Evolutionary conservation across 108 stramenopile species (phyloP).

Genomic region (Seminavis robusta): DNA sequence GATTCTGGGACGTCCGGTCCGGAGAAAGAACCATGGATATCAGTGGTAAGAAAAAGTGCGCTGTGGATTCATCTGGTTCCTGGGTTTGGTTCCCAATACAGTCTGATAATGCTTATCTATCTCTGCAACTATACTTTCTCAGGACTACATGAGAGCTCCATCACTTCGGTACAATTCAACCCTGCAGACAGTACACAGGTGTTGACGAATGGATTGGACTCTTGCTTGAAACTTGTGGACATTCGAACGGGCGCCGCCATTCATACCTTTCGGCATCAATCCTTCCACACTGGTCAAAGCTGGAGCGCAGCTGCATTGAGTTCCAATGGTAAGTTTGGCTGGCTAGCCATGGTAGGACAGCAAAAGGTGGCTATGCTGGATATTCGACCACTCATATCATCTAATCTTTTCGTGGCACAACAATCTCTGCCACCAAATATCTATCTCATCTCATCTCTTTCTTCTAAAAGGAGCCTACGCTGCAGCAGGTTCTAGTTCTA

Average conservation of each 20-base stretch:
- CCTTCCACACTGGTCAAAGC: slow-evolving; percentile 38
- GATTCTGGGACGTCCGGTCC: slow-evolving; percentile 67
- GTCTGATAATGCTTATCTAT: background rate
- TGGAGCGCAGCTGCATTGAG: slow-evolving; percentile 54
- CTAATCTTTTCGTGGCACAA: no score
- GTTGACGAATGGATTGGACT: slow-evolving; percentile 78
- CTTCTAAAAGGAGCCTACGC: slow-evolving; percentile 38
- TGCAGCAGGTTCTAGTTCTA: slow-evolving; percentile 53
- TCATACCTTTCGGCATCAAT: slow-evolving; percentile 43
- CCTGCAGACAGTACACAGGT: slow-evolving; percentile 51
- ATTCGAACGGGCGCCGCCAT: slow-evolving; percentile 39
- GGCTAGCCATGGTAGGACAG: no score
- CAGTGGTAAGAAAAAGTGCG: slow-evolving; percentile 12
- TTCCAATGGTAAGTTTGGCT: slow-evolving; percentile 71
- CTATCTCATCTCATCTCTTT: no score
- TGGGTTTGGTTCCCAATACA: background rate
- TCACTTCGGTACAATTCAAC: slow-evolving; percentile 77
- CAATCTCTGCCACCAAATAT: no score
- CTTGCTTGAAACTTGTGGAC: slow-evolving; percentile 66
- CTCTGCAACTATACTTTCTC: slow-evolving; percentile 4
- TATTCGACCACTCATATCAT: no score
- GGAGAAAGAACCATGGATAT: slow-evolving; percentile 66
- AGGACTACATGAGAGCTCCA: slow-evolving; percentile 60
- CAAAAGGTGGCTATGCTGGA: no score
- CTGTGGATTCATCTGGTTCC: background rate